Evolutionary conservation across 2,329 filamentous ascomycete species (phyloP).

Genomic region (Xylariaceae sp.): DNA sequence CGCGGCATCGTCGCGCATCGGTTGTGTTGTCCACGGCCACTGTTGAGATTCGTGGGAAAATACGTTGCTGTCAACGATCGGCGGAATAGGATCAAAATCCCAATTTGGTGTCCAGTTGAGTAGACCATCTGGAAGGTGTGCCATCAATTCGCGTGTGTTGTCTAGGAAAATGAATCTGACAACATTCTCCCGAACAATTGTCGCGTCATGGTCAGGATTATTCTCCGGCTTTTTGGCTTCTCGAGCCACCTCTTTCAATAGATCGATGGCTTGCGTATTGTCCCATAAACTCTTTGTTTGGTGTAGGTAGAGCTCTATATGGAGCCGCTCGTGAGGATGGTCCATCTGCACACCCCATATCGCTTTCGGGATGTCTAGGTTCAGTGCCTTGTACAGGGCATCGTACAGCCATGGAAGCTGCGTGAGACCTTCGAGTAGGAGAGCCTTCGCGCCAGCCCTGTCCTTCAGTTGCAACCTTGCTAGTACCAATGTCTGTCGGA

Average conservation of each 20-base stretch:
- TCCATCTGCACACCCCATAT: slow-evolving; percentile 77
- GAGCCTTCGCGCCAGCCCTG: slow-evolving; percentile 55
- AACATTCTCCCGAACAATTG: slow-evolving; percentile 45
- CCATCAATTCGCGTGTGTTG: slow-evolving; percentile 65
- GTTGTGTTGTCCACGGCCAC: slow-evolving; percentile 39
- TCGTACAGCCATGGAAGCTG: slow-evolving; percentile 80
- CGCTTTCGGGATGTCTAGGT: slow-evolving; percentile 69
- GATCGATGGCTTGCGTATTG: slow-evolving; percentile 60
- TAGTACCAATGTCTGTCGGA: slow-evolving; percentile 70
- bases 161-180: slow-evolving; percentile 76
- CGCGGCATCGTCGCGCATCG: slow-evolving; percentile 1
- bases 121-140: slow-evolving; percentile 60
- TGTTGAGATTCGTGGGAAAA: slow-evolving; percentile 42
- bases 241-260: slow-evolving; percentile 66
- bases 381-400: slow-evolving; percentile 72
- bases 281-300: slow-evolving; percentile 83
- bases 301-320: slow-evolving; percentile 69
- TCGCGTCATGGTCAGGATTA: slow-evolving; percentile 30
- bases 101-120: slow-evolving; percentile 62
- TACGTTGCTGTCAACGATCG: slow-evolving; percentile 50
- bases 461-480: slow-evolving; percentile 70
- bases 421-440: slow-evolving; percentile 63
- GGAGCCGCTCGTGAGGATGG: slow-evolving; percentile 59
- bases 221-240: slow-evolving; percentile 43
- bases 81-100: slow-evolving; percentile 78